phyloP scores from a whole-genome alignment of 768 basidiomycete species.

The Pulveroboletus sp. region DNA sequence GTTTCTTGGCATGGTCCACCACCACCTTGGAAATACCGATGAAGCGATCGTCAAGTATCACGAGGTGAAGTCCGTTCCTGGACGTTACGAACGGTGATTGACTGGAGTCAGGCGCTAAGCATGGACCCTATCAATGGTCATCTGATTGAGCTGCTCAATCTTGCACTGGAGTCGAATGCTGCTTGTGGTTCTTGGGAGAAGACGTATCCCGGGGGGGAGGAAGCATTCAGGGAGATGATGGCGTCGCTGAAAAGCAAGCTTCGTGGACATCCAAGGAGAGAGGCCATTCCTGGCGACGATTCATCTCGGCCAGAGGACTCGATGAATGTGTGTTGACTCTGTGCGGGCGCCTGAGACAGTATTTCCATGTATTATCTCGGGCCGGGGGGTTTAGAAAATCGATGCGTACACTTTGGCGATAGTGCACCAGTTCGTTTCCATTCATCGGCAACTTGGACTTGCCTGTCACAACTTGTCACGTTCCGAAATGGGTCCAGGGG shows the following conservation, averaged over 20 bases:
- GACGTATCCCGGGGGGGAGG: conserved; percentile 32
- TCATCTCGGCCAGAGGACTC: conserved; percentile 22
- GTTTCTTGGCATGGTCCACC: conserved; percentile 85
- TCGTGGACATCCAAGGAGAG: conserved; percentile 23
- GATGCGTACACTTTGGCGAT: background rate
- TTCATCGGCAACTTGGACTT: too few species aligned
- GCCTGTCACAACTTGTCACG: background rate
- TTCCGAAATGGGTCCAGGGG: background rate
- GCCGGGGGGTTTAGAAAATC: background rate
- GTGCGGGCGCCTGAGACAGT: background rate
- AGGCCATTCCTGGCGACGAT: conserved; percentile 13
- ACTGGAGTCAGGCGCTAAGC: conserved; percentile 56
- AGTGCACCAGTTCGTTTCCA: too few species aligned
- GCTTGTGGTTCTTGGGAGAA: conserved; percentile 32
- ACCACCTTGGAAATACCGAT: conserved; percentile 67
- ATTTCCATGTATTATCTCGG: conserved; percentile 18
- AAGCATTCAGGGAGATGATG: conserved; percentile 33
- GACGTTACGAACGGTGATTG: background rate
- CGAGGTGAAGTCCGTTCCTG: conserved; percentile 51
- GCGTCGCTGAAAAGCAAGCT: conserved; percentile 27
- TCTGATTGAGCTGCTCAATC: conserved; percentile 74
- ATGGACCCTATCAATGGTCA: conserved; percentile 81
- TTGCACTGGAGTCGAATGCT: conserved; percentile 61
- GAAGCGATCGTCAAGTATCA: conserved; percentile 89
- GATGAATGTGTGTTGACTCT: conserved; percentile 30